These are phyloP conservation scores for Fusarium burgessii DNA, from an alignment of 2,329 filamentous ascomycete genomes.

Conservation along the genomic window DNA sequence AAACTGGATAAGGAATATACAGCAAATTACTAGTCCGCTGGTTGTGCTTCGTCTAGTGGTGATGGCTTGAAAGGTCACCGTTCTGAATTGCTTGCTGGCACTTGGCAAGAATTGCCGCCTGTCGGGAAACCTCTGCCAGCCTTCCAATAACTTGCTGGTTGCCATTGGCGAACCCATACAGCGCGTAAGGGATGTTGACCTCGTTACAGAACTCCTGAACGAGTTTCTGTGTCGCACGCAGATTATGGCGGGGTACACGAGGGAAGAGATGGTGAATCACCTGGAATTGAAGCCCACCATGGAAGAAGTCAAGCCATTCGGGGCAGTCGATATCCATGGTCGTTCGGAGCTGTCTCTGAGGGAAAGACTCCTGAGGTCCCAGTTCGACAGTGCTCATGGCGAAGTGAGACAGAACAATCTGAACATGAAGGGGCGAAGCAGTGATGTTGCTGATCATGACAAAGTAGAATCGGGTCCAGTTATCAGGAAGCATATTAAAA, in stretches of 20 bases:
- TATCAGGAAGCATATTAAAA: conserved; percentile 77
- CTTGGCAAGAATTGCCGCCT: conserved; percentile 81
- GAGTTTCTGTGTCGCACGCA: conserved; percentile 78
- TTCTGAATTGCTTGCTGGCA: conserved; percentile 69
- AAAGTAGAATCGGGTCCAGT: conserved; percentile 77
- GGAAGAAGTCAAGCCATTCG: conserved; percentile 88
- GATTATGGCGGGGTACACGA: conserved; percentile 85
- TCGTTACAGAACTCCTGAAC: conserved; percentile 86
- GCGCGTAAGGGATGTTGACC: conserved; percentile 84
- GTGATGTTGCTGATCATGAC: conserved; percentile 84
- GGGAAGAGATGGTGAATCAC: conserved; percentile 89
- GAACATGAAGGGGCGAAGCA: conserved; percentile 84
- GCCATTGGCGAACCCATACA: conserved; percentile 86
- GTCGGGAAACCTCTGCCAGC: conserved; percentile 82
- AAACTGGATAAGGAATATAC: conserved; percentile 21
- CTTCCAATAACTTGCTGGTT: conserved; percentile 84
- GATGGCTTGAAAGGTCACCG: conserved; percentile 44
- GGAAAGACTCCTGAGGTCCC: conserved; percentile 85
- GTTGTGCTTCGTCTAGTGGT: conserved; percentile 21
- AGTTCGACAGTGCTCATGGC: conserved; percentile 92
- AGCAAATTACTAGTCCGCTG: conserved; percentile 4
- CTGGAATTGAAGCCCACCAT: conserved; percentile 91
- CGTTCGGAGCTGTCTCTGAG: conserved; percentile 90
- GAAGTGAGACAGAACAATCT: conserved; percentile 93
- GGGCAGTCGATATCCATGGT: conserved; percentile 96